Percentiles rank a stretch among this genome's conserved stretches.
Conservation (phyloP, 2,329 filamentous ascomycete genomes). For the Emmonsiellopsis sp. region DNA sequence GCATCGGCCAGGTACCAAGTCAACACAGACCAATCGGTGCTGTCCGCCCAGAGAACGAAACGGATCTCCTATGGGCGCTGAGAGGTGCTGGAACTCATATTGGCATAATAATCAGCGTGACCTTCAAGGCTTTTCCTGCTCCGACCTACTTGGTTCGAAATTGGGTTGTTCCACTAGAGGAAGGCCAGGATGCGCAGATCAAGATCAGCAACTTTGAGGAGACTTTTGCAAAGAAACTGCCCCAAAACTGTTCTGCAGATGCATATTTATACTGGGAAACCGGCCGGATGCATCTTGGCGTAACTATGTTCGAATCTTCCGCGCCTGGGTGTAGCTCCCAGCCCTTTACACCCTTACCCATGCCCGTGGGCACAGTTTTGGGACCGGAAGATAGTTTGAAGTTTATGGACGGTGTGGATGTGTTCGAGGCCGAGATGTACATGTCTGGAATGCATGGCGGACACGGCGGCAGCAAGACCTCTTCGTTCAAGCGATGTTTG, state of each 20-base stretch:
- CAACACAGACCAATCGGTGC: constrained; percentile 35
- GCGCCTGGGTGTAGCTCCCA: constrained; percentile 12
- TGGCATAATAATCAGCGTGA: constrained; percentile 48
- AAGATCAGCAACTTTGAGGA: constrained; percentile 35
- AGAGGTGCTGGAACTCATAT: constrained; percentile 53
- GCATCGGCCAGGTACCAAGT: constrained; percentile 44
- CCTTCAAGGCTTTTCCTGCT: constrained; percentile 40
- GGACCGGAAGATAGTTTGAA: constrained; percentile 27
- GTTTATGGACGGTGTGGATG: constrained; percentile 38
- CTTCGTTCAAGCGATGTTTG: constrained; percentile 55
- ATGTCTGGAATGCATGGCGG: constrained; percentile 52
- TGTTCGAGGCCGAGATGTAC: constrained; percentile 55
- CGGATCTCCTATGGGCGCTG: constrained; percentile 48
- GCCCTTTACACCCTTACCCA: constrained; percentile 5
- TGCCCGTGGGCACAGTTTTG: constrained; percentile 16
- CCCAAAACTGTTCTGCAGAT: constrained; percentile 41
- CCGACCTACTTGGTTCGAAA: constrained; percentile 33
- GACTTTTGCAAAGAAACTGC: constrained; percentile 32
- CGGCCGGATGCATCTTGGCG: constrained; percentile 41
- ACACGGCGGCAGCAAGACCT: constrained; percentile 51
- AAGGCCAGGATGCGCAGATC: constrained; percentile 23
- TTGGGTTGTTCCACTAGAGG: constrained; percentile 32
- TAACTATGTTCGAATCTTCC: constrained; percentile 41
- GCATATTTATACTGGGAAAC: constrained; percentile 47
- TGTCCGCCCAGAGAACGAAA: constrained; percentile 39